Evolutionary conservation across 345 rosid genomes (phyloP), one percentile per base, ranked within the genome.

Genomic region (Durio zibethinus): DNA sequence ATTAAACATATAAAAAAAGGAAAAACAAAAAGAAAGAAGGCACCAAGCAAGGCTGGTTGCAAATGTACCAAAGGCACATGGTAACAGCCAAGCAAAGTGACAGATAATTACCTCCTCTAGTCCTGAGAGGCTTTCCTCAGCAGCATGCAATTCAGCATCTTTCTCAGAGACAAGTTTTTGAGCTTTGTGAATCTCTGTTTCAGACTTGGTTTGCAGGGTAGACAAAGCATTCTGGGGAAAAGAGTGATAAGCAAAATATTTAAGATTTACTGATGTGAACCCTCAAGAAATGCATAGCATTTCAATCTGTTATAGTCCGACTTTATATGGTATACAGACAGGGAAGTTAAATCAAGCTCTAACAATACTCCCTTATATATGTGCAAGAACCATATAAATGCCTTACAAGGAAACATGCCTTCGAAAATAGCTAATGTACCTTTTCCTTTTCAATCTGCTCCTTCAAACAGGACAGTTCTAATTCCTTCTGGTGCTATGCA

Each of bases 381-480:
- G 75, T 52, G 75, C 31, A 72, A 52, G 31, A 72, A n/a, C 9
- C 33, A 16, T 20, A 18, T 69, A 77, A 72, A 72, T 50, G 79
- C 69, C 25, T 50, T 63, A 33, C 69, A 8, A 57, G 27, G 66
- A 66, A 60, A 31, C 48, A 8, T 61, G 50, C 38, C 66, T 53
- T 59, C 12, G 14, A 62, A 75, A 63, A 42, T 57, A 71, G 57
- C 60, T 70, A 38, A 59, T 63, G 25, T 81, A 93, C 99, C 93
- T 90, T 88, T 87, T 93, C 99, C 88, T 87, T 91, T 83, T 91
- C 90, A 84, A 91, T 89, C 79, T 84, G 94, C 75, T 95, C 92
- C 84, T 91, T 91, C 87, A 95, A 83, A 75, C 1, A 84, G 63
- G 90, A 87, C 78, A 95, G 73, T 83, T 95, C 96, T 89, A 89